Conservation (phyloP, 2,329 filamentous ascomycete species). For the Sclerotinia subarctica region DNA sequence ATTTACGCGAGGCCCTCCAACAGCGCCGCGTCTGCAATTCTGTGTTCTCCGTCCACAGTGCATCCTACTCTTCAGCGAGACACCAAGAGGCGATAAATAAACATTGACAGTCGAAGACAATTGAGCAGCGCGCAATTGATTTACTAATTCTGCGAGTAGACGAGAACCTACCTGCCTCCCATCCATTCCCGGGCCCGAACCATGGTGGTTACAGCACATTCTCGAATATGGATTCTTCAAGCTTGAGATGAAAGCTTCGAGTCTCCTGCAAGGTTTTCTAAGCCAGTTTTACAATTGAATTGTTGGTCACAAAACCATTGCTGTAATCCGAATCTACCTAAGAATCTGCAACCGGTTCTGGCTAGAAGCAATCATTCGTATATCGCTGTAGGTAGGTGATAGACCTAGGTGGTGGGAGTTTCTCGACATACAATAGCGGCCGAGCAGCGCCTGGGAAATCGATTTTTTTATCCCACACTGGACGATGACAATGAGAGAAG, state of each 20-base stretch:
- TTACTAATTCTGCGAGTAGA: background rate
- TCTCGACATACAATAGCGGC: too few relatives aligned
- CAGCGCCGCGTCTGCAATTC: background rate
- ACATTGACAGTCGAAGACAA: background rate
- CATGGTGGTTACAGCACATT: background rate
- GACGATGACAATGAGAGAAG: background rate
- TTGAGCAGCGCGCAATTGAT: background rate
- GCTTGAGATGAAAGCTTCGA: background rate
- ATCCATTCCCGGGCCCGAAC: too few relatives aligned
- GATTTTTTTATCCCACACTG: too few relatives aligned
- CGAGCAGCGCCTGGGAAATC: too few relatives aligned
- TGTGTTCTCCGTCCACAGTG: too few relatives aligned
- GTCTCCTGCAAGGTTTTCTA: background rate
- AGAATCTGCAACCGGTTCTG: too few relatives aligned
- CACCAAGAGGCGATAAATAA: background rate
- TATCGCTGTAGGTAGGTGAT: too few relatives aligned
- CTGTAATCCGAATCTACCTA: background rate
- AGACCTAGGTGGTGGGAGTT: background rate
- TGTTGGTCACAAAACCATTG: background rate
- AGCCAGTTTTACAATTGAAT: too few relatives aligned
- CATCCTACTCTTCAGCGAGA: background rate
- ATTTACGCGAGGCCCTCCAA: background rate
- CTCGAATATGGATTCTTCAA: background rate
- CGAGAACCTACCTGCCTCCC: too few relatives aligned
- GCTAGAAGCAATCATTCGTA: background rate